phyloP scores from a whole-genome alignment of 176 grass and related monocot species.

The Oryza meyeriana region DNA sequence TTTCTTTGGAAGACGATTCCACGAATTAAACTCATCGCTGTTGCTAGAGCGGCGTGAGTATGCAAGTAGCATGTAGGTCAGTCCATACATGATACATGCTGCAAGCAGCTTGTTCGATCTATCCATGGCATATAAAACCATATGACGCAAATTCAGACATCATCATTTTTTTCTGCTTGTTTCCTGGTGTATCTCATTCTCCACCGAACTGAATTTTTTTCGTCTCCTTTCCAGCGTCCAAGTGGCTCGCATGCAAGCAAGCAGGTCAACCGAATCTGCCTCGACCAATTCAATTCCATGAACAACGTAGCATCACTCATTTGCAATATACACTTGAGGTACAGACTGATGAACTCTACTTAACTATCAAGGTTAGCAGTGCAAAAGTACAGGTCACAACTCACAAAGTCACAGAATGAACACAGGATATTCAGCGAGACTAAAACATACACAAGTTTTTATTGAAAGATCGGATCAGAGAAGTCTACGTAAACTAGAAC shows the following conservation, averaged over 20 bases:
- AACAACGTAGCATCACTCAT: neutral
- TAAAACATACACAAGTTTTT: neutral
- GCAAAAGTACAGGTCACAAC: neutral
- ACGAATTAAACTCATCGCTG: too few relatives aligned
- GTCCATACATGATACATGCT: neutral
- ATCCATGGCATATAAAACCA: neutral
- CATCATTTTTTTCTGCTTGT: neutral
- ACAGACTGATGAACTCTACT: neutral
- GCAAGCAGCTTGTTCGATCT: neutral
- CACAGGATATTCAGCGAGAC: neutral
- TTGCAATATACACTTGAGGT: neutral
- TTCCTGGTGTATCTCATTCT: neutral
- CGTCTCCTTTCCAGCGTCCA: neutral
- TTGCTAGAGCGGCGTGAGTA: neutral
- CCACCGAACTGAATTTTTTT: neutral
- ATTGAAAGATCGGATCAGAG: neutral
- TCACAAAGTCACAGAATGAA: neutral
- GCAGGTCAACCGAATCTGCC: neutral
- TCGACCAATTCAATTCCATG: neutral
- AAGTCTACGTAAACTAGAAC: neutral
- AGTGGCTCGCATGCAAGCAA: constrained; percentile 5
- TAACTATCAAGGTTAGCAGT: neutral
- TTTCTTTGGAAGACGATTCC: too few relatives aligned
- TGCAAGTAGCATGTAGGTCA: neutral
- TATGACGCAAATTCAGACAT: neutral